Evolutionary conservation across 148 eudicot species (phyloP).

Genomic region (Hydrangea macrophylla): DNA sequence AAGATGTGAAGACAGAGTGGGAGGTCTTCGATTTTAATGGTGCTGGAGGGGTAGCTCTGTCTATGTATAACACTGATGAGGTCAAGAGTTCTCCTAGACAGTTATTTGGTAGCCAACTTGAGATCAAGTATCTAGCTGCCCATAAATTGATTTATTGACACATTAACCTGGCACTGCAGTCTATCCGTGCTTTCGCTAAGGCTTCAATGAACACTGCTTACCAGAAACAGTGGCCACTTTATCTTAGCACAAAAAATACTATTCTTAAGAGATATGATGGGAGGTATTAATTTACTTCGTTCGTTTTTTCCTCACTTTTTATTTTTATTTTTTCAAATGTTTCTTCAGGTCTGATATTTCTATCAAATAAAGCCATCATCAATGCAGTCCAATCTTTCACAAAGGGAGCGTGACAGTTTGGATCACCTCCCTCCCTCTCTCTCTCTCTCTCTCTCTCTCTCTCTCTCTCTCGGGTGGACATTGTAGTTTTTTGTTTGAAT

Average conservation of each 20-base stretch:
- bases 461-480: too few species aligned
- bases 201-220: conserved; percentile 74
- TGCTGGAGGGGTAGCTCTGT: conserved; percentile 63
- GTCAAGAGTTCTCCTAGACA: conserved; percentile 29
- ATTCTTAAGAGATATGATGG: conserved; percentile 84
- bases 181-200: conserved; percentile 68
- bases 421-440: too few species aligned
- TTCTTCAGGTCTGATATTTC: background rate
- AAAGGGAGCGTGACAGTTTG: too few species aligned
- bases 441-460: too few species aligned
- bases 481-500: too few species aligned
- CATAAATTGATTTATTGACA: conserved; percentile 2
- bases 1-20: conserved; percentile 48
- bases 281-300: conserved; percentile 32
- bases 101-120: background rate
- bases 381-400: too few species aligned
- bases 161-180: conserved; percentile 33
- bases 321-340: background rate
- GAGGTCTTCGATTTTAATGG: conserved; percentile 70
- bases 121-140: background rate
- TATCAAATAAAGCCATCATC: too few species aligned
- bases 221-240: conserved; percentile 77
- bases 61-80: conserved; percentile 85
- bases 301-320: background rate
- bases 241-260: conserved; percentile 82